Percentiles rank a stretch among this genome's conserved stretches.
Conservation (phyloP, 1,284 basidiomycete species). For the Ceratobasidium sp. region DNA sequence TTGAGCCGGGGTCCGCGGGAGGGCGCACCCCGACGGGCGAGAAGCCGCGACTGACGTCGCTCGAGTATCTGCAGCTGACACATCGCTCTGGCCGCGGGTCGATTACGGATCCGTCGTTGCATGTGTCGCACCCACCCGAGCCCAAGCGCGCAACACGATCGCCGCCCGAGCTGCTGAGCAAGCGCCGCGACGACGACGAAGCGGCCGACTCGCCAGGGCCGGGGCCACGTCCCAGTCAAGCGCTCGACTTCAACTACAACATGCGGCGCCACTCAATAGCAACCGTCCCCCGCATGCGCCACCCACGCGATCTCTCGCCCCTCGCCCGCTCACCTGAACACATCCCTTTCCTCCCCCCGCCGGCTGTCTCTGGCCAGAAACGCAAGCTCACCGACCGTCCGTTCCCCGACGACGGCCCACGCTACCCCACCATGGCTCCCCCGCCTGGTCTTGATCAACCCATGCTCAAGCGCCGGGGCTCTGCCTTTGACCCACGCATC, state of each 20-base stretch:
- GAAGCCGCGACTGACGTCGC: constrained; percentile 64
- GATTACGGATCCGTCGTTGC: constrained; percentile 78
- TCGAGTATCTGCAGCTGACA: constrained; percentile 71
- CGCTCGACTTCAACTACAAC: constrained; percentile 60
- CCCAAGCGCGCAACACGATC: constrained; percentile 57
- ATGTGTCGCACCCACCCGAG: constrained; percentile 59
- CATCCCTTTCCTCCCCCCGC: constrained; percentile 37
- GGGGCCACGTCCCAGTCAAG: constrained; percentile 8
- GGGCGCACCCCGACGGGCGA: constrained; percentile 46
- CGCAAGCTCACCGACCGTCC: constrained; percentile 74
- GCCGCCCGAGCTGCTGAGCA: constrained; percentile 57
- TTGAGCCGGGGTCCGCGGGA: constrained; percentile 21
- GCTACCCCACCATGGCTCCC: constrained; percentile 18
- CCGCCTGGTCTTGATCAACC: constrained; percentile 49
- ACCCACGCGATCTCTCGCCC: constrained; percentile 37
- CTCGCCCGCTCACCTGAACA: constrained; percentile 35
- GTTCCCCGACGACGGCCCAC: constrained; percentile 29
- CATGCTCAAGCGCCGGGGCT: constrained; percentile 77
- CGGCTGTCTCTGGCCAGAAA: constrained; percentile 61
- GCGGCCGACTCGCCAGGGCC: constrained; percentile 36
- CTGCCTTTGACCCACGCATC: constrained; percentile 74
- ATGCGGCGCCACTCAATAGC: constrained; percentile 72
- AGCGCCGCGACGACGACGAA: constrained; percentile 33
- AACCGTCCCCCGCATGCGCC: constrained; percentile 43
- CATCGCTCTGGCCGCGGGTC: constrained; percentile 69